Conservation (phyloP, 2,329 filamentous ascomycete species). For the Calycina herbarum region DNA sequence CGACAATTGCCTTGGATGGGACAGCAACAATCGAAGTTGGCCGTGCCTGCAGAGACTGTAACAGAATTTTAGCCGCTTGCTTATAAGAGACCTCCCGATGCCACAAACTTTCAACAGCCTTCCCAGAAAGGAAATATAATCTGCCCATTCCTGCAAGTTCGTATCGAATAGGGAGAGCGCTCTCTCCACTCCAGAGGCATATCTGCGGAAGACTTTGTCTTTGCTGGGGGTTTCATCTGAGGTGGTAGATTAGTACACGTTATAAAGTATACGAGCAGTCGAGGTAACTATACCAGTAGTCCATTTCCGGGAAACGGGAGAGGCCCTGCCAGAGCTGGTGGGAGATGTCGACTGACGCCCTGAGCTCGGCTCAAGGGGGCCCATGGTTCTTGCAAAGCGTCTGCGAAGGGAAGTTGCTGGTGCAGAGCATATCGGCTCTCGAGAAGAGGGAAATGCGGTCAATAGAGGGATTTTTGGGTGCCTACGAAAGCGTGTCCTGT, state of each 20-base stretch:
- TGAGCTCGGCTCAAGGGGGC: constrained; percentile 57
- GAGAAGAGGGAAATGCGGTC: constrained; percentile 4
- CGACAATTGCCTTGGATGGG: constrained; percentile 78
- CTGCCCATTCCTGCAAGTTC: constrained; percentile 95
- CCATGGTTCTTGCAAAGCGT: constrained; percentile 49
- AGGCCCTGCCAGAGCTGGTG: constrained; percentile 79
- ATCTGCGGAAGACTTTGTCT: constrained; percentile 78
- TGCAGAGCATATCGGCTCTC: constrained; percentile 24
- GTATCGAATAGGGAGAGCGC: constrained; percentile 89
- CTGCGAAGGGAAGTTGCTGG: constrained; percentile 25
- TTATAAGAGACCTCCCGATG: constrained; percentile 15
- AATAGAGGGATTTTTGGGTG: neutral
- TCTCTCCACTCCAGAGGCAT: constrained; percentile 84
- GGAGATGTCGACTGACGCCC: constrained; percentile 67
- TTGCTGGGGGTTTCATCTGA: constrained; percentile 57
- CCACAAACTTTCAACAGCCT: constrained; percentile 76
- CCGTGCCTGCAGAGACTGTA: constrained; percentile 82
- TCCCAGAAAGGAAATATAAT: constrained; percentile 97
- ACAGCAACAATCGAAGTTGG: constrained; percentile 70
- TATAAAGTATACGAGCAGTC: neutral
- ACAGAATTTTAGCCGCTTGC: constrained; percentile 31
- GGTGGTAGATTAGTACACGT: neutral
- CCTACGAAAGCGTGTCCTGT: constrained; percentile 27
- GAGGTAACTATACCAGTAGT: constrained; percentile 63
- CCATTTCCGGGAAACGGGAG: constrained; percentile 73